Evolutionary conservation across 2,329 filamentous ascomycete genomes (phyloP).

Genomic region (Pyrenochaeta sp.): DNA sequence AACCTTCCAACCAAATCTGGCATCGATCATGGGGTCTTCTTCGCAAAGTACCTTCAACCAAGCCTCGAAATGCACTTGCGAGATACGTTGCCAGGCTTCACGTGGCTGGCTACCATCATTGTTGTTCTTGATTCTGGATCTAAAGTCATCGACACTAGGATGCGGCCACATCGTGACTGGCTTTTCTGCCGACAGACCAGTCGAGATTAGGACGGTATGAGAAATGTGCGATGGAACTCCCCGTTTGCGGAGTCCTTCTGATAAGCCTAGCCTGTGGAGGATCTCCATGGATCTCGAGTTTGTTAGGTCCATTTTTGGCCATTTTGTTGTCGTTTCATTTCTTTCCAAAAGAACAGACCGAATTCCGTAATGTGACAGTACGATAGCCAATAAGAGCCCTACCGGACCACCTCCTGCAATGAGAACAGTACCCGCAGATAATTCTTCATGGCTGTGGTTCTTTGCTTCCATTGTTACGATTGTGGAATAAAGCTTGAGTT

Average conservation of each 20-base stretch:
- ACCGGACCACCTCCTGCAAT: slow-evolving; percentile 38
- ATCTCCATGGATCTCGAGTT: slow-evolving; percentile 51
- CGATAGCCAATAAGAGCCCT: slow-evolving; percentile 30
- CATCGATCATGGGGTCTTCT: slow-evolving; percentile 13
- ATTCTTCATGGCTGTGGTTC: too few relatives aligned
- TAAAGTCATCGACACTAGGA: background rate
- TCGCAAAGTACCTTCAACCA: background rate
- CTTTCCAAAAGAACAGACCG: slow-evolving; percentile 34
- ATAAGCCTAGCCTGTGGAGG: slow-evolving; percentile 38
- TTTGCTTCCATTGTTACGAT: too few relatives aligned
- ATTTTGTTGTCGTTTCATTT: slow-evolving; percentile 40
- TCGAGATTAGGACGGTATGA: slow-evolving; percentile 22
- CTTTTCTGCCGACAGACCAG: too few relatives aligned
- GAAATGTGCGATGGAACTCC: slow-evolving; percentile 10
- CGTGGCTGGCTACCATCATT: slow-evolving; percentile 46
- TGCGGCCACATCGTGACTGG: too few relatives aligned
- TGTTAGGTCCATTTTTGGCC: slow-evolving; percentile 53
- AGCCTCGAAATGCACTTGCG: slow-evolving; percentile 6
- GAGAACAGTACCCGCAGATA: too few relatives aligned
- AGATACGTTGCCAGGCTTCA: slow-evolving; percentile 3
- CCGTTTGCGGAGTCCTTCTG: too few relatives aligned
- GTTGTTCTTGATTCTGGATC: slow-evolving; percentile 25
- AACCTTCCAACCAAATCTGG: slow-evolving; percentile 40
- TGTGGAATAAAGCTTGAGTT: too few relatives aligned
- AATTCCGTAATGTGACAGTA: slow-evolving; percentile 25